Evolutionary conservation across 176 grass and related monocot species (phyloP), one percentile per base, ranked within the genome.

Genomic region (Saccharum officinarum): DNA sequence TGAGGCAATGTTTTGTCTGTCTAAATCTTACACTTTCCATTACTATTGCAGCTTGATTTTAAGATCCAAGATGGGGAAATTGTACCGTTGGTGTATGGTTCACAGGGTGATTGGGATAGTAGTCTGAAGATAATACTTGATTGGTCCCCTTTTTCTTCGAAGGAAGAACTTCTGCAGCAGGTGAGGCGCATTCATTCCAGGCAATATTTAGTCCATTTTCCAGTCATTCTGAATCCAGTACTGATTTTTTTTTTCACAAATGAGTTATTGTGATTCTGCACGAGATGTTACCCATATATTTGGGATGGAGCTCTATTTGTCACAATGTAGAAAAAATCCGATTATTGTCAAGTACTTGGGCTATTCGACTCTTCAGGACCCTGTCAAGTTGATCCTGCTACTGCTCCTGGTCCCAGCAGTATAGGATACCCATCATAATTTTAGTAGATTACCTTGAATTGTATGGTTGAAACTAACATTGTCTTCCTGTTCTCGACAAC

Each of bases 71-170:
- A 91, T 67, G 91, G 74, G 74, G 80, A 92, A 8, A 90, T 89
- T 79, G 80, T 87, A 81, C 95, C 95, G 62, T 90, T 93, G 61
- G 89, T 88, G 25, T 90, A 78, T 62, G 83, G 80, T 90, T 95
- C 89, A 84, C 89, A 88, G n/a, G 95, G 89, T 90, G 95, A 95
- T 87, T 98, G 92, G 91, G 95, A 98, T 34, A 87, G 80, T 87
- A 95, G 93, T 81, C 83, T 95, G 67, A 85, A 93, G 85, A 92
- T 92, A 82, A 67, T 98, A 74, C 80, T 87, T 85, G 89, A 95
- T 42, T 98, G 95, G 93, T 98, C 95, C 46, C n/a, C 95, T 9
- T 95, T 98, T 86, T 98, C 89, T 90, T 95, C 89, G 42, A 87
- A 86, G 84, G 89, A 95, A 70, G 91, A 98, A 75, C 89, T 98